Percentiles rank a stretch among this genome's conserved stretches.
Conservation (phyloP, 345 rosid genomes). For the Theobroma cacao region DNA sequence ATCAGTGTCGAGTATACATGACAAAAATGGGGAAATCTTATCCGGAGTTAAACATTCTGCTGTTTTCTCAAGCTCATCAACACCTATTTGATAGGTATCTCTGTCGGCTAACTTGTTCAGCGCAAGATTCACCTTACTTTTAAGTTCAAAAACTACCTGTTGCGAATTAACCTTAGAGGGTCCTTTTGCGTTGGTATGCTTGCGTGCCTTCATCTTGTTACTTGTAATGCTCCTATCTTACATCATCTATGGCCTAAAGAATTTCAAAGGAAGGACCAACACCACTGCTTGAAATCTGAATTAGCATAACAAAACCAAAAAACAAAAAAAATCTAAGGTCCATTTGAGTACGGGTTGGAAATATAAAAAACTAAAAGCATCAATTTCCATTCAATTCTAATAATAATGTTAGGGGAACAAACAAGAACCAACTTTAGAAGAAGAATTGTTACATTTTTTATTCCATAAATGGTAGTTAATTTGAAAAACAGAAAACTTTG, state of each 20-base stretch:
- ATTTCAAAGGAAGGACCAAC: neutral
- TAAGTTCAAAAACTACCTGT: constrained; percentile 59
- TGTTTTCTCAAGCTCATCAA: constrained; percentile 71
- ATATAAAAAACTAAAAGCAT: neutral
- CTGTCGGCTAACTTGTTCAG: constrained; percentile 87
- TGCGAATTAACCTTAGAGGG: constrained; percentile 41
- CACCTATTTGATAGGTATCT: constrained; percentile 81
- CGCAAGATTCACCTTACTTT: constrained; percentile 66
- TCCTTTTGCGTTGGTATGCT: constrained; percentile 43
- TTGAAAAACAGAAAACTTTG: neutral
- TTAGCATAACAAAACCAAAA: neutral
- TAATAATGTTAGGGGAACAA: neutral
- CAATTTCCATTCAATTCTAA: neutral
- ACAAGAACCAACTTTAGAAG: neutral
- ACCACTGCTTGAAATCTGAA: neutral
- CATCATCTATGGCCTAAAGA: neutral
- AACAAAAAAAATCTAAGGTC: too few species aligned
- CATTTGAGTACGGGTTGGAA: too few species aligned
- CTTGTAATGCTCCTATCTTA: neutral
- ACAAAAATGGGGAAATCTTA: constrained; percentile 60
- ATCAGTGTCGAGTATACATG: constrained; percentile 73
- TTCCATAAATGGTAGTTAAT: neutral
- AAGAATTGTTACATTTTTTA: neutral
- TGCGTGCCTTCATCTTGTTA: constrained; percentile 41
- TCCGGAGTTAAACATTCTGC: constrained; percentile 58